Percentiles rank a stretch among this genome's conserved stretches.
phyloP scores from a whole-genome alignment of 2,329 filamentous ascomycete genomes.

The Aspergillus piperis region DNA sequence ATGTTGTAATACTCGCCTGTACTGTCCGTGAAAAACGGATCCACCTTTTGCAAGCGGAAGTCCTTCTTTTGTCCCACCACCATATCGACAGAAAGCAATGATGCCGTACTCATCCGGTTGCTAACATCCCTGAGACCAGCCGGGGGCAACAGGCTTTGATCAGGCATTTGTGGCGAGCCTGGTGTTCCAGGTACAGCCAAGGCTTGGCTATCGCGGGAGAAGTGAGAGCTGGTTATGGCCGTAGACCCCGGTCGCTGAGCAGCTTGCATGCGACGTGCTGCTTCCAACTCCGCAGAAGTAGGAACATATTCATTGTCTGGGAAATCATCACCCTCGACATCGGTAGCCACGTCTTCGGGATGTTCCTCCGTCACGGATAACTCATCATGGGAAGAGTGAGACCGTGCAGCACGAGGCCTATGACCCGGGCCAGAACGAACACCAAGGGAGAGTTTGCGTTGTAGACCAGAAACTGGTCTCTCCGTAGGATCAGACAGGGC shows the following conservation, averaged over 20 bases:
- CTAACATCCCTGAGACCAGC: conserved; percentile 22
- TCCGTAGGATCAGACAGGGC: conserved; percentile 31
- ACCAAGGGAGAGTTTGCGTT: conserved; percentile 39
- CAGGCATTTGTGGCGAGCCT: not conserved
- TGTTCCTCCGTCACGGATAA: conserved; percentile 29
- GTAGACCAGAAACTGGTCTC: conserved; percentile 31
- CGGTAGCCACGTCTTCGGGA: conserved; percentile 34
- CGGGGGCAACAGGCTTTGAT: not conserved
- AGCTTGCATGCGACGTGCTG: conserved; percentile 21
- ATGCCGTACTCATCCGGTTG: conserved; percentile 40
- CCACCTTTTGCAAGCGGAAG: conserved; percentile 64
- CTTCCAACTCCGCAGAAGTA: conserved; percentile 32
- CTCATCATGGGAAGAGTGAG: conserved; percentile 27
- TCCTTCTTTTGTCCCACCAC: conserved; percentile 62
- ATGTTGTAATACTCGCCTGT: conserved; percentile 60
- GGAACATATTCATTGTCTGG: conserved; percentile 39
- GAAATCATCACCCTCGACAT: conserved; percentile 30
- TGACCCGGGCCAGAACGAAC: conserved; percentile 43
- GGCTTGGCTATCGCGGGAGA: not conserved
- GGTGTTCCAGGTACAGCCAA: not conserved
- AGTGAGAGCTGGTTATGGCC: not conserved
- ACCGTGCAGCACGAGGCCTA: conserved; percentile 26
- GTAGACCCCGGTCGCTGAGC: not conserved
- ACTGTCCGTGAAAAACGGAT: conserved; percentile 66
- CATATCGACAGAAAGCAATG: conserved; percentile 55